Evolutionary conservation across 73 alveolate species (phyloP).

Genomic region (Paramecium pentaurelia): DNA sequence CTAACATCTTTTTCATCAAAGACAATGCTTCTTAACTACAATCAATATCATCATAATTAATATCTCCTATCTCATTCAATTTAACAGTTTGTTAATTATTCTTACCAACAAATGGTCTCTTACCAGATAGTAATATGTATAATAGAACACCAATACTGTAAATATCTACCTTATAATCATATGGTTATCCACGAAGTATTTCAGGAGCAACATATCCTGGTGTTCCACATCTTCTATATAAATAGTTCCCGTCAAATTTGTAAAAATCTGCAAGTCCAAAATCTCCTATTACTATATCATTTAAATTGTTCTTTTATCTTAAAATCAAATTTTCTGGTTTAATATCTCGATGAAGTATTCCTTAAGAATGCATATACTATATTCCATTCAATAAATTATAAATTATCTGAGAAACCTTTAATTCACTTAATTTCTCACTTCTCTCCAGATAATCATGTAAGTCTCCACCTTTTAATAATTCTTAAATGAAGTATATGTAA

Average conservation of each 20-base stretch:
- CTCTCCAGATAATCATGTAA: neutral
- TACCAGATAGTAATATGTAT: constrained; percentile 73
- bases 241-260: constrained; percentile 44
- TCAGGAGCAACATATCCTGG: neutral
- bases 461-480: neutral
- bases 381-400: constrained; percentile 33
- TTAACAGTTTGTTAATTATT: neutral
- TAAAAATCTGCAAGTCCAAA: constrained; percentile 57
- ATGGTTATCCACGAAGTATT: neutral
- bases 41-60: neutral
- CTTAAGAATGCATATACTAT: neutral
- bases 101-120: constrained; percentile 64
- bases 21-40: neutral
- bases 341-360: neutral
- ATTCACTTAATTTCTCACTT: constrained; percentile 7
- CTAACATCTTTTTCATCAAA: neutral
- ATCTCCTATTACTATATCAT: constrained; percentile 30
- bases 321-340: neutral
- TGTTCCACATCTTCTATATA: constrained; percentile 43
- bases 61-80: neutral
- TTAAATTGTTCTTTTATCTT: neutral
- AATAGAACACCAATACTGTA: constrained; percentile 74
- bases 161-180: constrained; percentile 59
- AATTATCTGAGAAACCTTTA: neutral
- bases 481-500: neutral